These are phyloP conservation scores for Nannizziopsis barbatae DNA, from an alignment of 2,329 filamentous ascomycete species.

Conservation along the genomic window DNA sequence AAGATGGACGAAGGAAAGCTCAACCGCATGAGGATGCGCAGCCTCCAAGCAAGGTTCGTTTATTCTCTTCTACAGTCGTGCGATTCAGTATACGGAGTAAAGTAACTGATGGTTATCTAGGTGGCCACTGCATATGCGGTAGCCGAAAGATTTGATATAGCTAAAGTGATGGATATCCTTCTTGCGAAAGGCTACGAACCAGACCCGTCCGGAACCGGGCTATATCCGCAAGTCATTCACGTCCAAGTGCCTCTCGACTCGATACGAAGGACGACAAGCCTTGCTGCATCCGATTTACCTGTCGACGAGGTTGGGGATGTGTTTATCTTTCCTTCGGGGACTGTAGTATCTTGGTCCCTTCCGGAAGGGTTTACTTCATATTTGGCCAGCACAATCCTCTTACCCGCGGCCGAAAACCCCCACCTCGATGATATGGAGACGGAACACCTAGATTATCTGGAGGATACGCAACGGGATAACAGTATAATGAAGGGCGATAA, in stretches of 20 bases:
- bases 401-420: slow-evolving; percentile 63
- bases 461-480: slow-evolving; percentile 60
- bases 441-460: slow-evolving; percentile 78
- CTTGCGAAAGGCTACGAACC: slow-evolving; percentile 48
- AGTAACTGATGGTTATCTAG: slow-evolving; percentile 23
- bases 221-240: slow-evolving; percentile 57
- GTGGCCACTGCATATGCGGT: slow-evolving; percentile 55
- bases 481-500: slow-evolving; percentile 77
- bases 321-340: slow-evolving; percentile 91
- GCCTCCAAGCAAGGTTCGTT: slow-evolving; percentile 28
- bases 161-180: slow-evolving; percentile 47
- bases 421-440: slow-evolving; percentile 65
- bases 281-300: slow-evolving; percentile 28
- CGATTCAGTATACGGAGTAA: neutral
- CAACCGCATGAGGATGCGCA: slow-evolving; percentile 28
- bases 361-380: slow-evolving; percentile 60
- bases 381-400: slow-evolving; percentile 59
- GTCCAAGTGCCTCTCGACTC: slow-evolving; percentile 41
- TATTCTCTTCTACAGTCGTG: neutral
- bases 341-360: slow-evolving; percentile 83
- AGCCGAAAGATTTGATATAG: slow-evolving; percentile 55
- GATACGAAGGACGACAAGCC: slow-evolving; percentile 34
- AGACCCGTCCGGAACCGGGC: slow-evolving; percentile 51
- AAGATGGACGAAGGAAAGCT: slow-evolving; percentile 41
- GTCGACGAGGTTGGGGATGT: slow-evolving; percentile 60